These are phyloP conservation scores for Arxiozyma slooffiae DNA, from an alignment of 1,139 yeast species.

Conservation along the genomic window DNA sequence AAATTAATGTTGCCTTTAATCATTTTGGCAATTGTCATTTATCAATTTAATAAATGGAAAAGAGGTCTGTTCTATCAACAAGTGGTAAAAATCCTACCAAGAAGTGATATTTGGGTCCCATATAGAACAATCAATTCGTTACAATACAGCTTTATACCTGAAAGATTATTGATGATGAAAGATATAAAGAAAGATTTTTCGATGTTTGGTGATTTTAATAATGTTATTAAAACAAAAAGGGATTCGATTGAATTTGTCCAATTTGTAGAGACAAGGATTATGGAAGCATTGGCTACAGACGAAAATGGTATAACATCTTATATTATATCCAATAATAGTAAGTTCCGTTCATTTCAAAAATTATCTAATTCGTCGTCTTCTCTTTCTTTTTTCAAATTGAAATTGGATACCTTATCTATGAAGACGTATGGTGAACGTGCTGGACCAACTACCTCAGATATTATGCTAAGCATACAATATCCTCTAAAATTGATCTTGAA, in stretches of 20 bases:
- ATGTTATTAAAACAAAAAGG: background rate
- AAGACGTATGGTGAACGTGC: conserved; percentile 2
- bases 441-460: conserved; percentile 1
- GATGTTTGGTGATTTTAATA: background rate
- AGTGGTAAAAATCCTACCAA: conserved; percentile 10
- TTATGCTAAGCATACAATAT: conserved; percentile 6
- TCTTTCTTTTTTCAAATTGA: background rate
- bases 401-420: conserved; percentile 2
- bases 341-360: background rate
- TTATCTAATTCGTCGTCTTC: background rate
- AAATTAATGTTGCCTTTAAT: conserved; percentile 18
- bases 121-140: conserved; percentile 14
- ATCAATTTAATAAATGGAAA: conserved; percentile 18
- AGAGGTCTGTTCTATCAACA: conserved; percentile 10
- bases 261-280: conserved; percentile 6
- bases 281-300: conserved; percentile 6
- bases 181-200: conserved; percentile 1
- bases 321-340: background rate
- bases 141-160: conserved; percentile 9
- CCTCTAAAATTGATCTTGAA: conserved; percentile 4
- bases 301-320: conserved; percentile 6
- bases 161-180: conserved; percentile 3
- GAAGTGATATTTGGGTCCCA: conserved; percentile 10
- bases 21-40: conserved; percentile 13
- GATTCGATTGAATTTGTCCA: background rate